Evolutionary conservation across 345 rosid species (phyloP).

Genomic region (thale cress (Arabidopsis thaliana)): DNA sequence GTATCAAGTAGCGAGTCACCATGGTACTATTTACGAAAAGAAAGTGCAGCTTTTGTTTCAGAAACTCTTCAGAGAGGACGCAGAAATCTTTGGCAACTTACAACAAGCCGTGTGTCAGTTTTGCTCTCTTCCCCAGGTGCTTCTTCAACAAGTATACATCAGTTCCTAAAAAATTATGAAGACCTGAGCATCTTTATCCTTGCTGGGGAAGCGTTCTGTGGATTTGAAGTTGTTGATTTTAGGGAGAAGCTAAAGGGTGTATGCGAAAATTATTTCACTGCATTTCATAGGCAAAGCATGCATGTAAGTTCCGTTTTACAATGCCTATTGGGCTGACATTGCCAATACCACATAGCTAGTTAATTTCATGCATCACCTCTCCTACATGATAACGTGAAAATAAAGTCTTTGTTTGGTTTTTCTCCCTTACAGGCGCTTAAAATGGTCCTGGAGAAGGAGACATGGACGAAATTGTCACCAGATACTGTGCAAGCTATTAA

Average conservation of each 20-base stretch:
- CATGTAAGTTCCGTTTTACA: slow-evolving; percentile 62
- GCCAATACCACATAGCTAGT: slow-evolving; percentile 29
- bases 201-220: slow-evolving; percentile 98
- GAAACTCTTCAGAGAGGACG: slow-evolving; percentile 91
- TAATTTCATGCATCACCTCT: slow-evolving; percentile 34
- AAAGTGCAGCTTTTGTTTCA: slow-evolving; percentile 82
- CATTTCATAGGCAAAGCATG: slow-evolving; percentile 91
- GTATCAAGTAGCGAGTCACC: slow-evolving; percentile 79
- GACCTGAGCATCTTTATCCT: slow-evolving; percentile 84
- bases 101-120: slow-evolving; percentile 88
- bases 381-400: slow-evolving; percentile 13
- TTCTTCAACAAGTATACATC: slow-evolving; percentile 90
- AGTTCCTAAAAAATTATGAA: slow-evolving; percentile 90
- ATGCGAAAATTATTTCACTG: slow-evolving; percentile 77
- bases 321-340: slow-evolving; percentile 22
- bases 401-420: slow-evolving; percentile 33
- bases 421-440: slow-evolving; percentile 73
- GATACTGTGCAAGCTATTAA: slow-evolving; percentile 71
- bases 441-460: slow-evolving; percentile 99
- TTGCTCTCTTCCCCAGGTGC: slow-evolving; percentile 86
- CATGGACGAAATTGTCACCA: slow-evolving; percentile 77
- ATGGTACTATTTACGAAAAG: slow-evolving; percentile 93
- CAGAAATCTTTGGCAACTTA: slow-evolving; percentile 97
- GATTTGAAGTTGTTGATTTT: slow-evolving; percentile 88
- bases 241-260: slow-evolving; percentile 90